These are phyloP conservation scores for Sclerotinia spermophila DNA, from an alignment of 2,329 filamentous ascomycete genomes.

Conservation along the genomic window DNA sequence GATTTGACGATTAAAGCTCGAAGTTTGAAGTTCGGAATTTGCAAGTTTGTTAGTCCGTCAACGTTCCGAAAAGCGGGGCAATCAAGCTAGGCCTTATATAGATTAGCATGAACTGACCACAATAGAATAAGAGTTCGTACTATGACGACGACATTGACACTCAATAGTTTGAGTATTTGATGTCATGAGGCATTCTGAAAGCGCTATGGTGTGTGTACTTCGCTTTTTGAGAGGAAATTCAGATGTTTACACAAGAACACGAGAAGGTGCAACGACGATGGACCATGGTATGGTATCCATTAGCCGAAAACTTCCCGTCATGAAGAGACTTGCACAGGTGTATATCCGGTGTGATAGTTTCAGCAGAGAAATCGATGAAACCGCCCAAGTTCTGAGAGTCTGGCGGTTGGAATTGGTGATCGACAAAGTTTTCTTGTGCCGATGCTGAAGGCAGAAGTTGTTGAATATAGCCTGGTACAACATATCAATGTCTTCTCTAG, in stretches of 20 bases:
- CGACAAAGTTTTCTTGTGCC: neutral
- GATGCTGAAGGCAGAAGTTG: neutral
- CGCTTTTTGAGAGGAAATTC: neutral
- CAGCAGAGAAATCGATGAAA: neutral
- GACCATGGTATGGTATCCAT: too few species aligned
- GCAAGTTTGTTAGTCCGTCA: neutral
- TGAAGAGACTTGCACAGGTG: neutral
- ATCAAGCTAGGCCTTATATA: neutral
- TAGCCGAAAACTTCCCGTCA: neutral
- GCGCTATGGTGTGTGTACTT: neutral
- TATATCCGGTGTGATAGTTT: neutral
- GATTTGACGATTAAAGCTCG: conserved; percentile 23
- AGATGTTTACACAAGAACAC: neutral
- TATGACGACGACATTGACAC: neutral
- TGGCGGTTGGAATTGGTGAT: neutral
- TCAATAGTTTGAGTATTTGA: neutral
- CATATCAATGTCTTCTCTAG: neutral
- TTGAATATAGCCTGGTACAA: neutral
- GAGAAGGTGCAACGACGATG: neutral
- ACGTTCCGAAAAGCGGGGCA: neutral
- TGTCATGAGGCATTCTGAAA: neutral
- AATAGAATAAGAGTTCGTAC: neutral
- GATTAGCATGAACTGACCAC: neutral
- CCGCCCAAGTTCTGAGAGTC: neutral
- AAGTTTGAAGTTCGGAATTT: neutral